Base-by-base conservation (phyloP, 345 rosid genomes). In the Chamaenerion angustifolium region DNA sequence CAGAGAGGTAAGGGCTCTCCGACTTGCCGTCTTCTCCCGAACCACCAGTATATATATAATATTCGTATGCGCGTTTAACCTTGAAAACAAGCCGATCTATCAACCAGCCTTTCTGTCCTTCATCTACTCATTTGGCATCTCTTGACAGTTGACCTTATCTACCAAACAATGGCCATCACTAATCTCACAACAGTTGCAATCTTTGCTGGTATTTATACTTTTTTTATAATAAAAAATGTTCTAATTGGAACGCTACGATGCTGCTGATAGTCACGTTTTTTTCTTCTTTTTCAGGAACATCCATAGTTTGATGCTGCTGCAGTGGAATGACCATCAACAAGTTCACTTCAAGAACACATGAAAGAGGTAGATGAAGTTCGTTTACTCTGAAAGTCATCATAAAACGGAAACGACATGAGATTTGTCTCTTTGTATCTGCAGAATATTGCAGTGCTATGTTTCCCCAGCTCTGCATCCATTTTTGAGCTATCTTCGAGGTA, bases 21-120 rank as follows among this genome's bases (percentile, higher is more conserved):
- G 27, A 2, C 27, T 23, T 5, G 27, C 27, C 27, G 27, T 23
- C 27, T 23, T 23, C 27, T 23, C 27, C 27, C 27, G 5, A 23
- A 23, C 27, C 2, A 23, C 27, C 27, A 23, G 27, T 23, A 23
- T 23, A 23, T 23, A 23, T 23, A 5, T 5, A n/a, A n/a, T n/a
- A n/a, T n/a, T n/a, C n/a, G n/a, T 86, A 35, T 90, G 98, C 66
- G 98, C 98, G 56, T 83, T 81, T 49, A 81, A 90, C 74, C 87
- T 71, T 17, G 83, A 90, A 11, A 74, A 82, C 71, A 83, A 69
- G 75, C 85, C 95, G 0, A 72, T 86, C 4, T 90, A 86, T 61
- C 50, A 74, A 62, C 89, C 82, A 48, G 86, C 98, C 4, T 80
- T 90, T 58, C 60, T 90, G 51, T 90, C 96, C 0, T 86, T 90